Evolutionary conservation across 2,329 filamentous ascomycete genomes (phyloP), one percentile per base, ranked within the genome.

Genomic region (Pestalotiopsis fici): DNA sequence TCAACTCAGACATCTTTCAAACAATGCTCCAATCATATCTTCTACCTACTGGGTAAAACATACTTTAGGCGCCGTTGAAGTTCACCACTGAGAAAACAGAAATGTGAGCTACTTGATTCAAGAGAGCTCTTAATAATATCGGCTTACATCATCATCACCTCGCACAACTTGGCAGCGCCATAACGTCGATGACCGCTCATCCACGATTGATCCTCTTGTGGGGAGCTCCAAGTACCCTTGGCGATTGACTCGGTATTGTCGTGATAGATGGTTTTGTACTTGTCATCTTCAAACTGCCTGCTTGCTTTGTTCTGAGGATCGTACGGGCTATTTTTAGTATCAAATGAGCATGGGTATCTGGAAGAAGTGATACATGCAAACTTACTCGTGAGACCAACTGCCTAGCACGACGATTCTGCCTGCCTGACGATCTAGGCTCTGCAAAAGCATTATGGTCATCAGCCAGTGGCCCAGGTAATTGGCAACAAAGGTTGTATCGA

Each of bases 111-210:
- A 56, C 11, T 27, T n/a, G 12, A 3, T 21, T 25, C n/a, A 11
- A n/a, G 6, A 21, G 39, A 25, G 47, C 7, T 3, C 3, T 15
- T 3, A 47, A 23, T 4, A 25, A 15, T n/a, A 7, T 4, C 2
- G 4, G 60, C 71, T 47, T 72, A 71, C 69, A 71, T 68, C 74
- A 78, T 75, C 74, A 76, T 76, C 3, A 74, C 54, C 13, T 65
- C 23, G 57, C 69, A 76, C 11, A 78, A 63, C 64, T 77, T 77
- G 1, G 71, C 35, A 1, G 76, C 76, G 0, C 69, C 74, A 59
- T 76, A 77, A 4, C 76, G 73, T 35, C 76, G 65, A 47, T 70
- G 70, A 1, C 74, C 75, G n/a, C 64, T 68, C 3, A 60, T 23
- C 9, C 57, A 75, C 4, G 73, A 71, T 6, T 73, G 66, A 47